These are phyloP conservation scores for Rachicladosporium sp. DNA, from an alignment of 2,329 filamentous ascomycete genomes.

Conservation along the genomic window DNA sequence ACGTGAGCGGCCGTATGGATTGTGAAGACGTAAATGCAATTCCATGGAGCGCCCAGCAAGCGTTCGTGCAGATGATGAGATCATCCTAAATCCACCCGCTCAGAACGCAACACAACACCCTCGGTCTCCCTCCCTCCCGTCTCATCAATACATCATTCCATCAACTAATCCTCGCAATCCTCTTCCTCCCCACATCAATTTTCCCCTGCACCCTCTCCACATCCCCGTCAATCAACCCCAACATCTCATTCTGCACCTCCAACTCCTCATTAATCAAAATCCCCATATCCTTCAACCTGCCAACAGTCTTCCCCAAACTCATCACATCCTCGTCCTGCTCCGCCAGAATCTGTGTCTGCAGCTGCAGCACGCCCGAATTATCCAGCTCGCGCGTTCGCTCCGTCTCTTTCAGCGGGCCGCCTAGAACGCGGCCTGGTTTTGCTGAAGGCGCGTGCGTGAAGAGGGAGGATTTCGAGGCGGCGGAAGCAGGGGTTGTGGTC, in stretches of 20 bases:
- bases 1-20: too few relatives aligned
- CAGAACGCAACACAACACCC: too few relatives aligned
- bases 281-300: conserved; percentile 66
- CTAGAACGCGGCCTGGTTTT: conserved; percentile 51
- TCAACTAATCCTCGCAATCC: conserved; percentile 49
- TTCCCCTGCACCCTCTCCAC: conserved; percentile 54
- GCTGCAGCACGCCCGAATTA: conserved; percentile 59
- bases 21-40: too few relatives aligned
- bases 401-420: conserved; percentile 58
- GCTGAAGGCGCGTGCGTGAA: conserved; percentile 20
- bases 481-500: conserved; percentile 23
- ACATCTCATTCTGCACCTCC: conserved; percentile 56
- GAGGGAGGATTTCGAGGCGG: conserved; percentile 24
- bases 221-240: conserved; percentile 55
- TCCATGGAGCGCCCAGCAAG: too few relatives aligned
- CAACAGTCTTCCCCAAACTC: conserved; percentile 54
- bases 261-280: conserved; percentile 64
- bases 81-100: too few relatives aligned
- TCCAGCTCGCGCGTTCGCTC: conserved; percentile 65
- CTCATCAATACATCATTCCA: too few relatives aligned
- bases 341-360: conserved; percentile 62
- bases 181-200: conserved; percentile 60
- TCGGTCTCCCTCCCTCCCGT: too few relatives aligned
- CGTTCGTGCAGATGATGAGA: too few relatives aligned
- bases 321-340: conserved; percentile 66